These are phyloP conservation scores for Colletotrichum lentis DNA, from an alignment of 2,329 filamentous ascomycete species.

Conservation along the genomic window DNA sequence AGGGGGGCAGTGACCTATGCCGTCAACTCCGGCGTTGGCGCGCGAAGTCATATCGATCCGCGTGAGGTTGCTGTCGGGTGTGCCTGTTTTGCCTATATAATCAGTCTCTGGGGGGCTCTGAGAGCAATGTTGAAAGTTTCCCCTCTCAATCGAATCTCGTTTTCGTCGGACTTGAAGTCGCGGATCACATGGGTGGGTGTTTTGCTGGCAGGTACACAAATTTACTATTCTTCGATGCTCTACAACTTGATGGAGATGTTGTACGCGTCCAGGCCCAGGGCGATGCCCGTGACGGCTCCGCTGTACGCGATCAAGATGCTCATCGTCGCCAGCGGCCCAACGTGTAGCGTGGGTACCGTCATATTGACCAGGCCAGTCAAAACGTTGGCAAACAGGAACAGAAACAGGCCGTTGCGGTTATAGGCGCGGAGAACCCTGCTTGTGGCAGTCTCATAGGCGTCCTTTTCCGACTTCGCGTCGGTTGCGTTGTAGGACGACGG, in stretches of 20 bases:
- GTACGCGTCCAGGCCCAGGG: conserved; percentile 70
- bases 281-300: conserved; percentile 70
- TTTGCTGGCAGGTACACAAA: conserved; percentile 5
- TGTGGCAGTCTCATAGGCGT: conserved; percentile 73
- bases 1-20: background rate
- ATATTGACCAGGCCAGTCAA: conserved; percentile 90
- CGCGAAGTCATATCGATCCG: no score
- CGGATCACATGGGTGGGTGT: background rate
- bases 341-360: conserved; percentile 81
- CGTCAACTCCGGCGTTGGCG: background rate
- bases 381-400: conserved; percentile 90
- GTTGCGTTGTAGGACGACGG: conserved; percentile 71
- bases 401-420: conserved; percentile 84
- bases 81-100: background rate
- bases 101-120: background rate
- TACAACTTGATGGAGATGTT: conserved; percentile 77
- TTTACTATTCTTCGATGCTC: conserved; percentile 21
- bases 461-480: conserved; percentile 65
- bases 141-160: background rate
- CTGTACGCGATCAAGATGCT: conserved; percentile 79
- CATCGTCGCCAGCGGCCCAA: conserved; percentile 71
- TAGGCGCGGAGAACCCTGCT: conserved; percentile 83
- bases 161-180: background rate
- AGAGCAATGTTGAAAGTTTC: background rate
- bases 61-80: background rate